Evolutionary conservation across 163 green algal genomes (phyloP).

Genomic region (Scenedesmus sp.): DNA sequence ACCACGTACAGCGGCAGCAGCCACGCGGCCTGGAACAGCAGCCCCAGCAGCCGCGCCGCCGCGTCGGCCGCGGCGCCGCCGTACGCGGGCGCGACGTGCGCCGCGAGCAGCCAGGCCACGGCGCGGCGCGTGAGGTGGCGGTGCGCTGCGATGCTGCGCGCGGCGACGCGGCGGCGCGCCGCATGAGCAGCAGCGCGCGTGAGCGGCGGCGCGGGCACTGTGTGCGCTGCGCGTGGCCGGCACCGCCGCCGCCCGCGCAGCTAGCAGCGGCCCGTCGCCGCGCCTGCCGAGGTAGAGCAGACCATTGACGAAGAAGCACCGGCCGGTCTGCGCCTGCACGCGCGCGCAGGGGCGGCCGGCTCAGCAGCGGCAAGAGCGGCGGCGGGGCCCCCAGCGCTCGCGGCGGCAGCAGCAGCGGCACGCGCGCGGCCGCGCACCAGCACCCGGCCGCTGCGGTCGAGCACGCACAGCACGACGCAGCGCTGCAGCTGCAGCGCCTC

Average conservation of each 20-base stretch:
- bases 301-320: constrained; percentile 74
- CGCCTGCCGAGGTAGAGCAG: constrained; percentile 81
- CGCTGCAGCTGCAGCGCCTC: constrained; percentile 68
- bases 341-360: not conserved
- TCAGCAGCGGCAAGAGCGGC: no score
- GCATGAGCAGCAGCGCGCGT: not conserved
- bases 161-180: no score
- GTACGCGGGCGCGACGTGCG: constrained; percentile 40
- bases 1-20: constrained; percentile 81
- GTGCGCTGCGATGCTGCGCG: constrained; percentile 22
- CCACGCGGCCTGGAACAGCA: constrained; percentile 68
- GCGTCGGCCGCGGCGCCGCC: not conserved
- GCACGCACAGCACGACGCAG: constrained; percentile 70
- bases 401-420: not conserved
- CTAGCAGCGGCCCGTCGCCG: not conserved
- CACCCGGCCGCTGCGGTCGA: constrained; percentile 60
- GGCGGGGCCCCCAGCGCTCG: not conserved
- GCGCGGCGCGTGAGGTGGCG: constrained; percentile 24
- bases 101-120: constrained; percentile 52
- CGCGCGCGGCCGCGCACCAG: constrained; percentile 68
- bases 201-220: not conserved
- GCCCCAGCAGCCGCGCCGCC: constrained; percentile 6
- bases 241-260: not conserved
- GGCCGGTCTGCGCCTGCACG: constrained; percentile 29
- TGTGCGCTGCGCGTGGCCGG: not conserved